phyloP scores from a whole-genome alignment of 495 filamentous ascomycete genomes.

The Terfezia claveryi region DNA sequence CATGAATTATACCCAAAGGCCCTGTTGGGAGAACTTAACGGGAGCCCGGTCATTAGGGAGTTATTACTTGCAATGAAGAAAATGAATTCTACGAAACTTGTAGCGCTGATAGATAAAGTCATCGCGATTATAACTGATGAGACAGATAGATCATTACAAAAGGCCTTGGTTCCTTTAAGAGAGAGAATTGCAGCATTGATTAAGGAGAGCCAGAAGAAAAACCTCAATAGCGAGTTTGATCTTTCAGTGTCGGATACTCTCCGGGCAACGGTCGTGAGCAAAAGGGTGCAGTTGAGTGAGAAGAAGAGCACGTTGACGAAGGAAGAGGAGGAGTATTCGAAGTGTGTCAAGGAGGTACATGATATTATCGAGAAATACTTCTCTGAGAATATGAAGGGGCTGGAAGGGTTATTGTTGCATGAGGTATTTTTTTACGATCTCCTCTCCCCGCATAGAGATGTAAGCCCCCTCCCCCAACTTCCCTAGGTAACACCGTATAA shows the following conservation, averaged over 20 bases:
- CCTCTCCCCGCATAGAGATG: slow-evolving; percentile 50
- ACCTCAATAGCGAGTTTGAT: slow-evolving; percentile 43
- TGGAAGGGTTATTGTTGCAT: slow-evolving; percentile 44
- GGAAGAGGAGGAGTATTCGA: slow-evolving; percentile 54
- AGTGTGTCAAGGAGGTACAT: slow-evolving; percentile 44
- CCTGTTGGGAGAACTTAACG: slow-evolving; percentile 33
- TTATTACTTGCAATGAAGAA: slow-evolving; percentile 30
- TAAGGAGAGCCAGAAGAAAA: slow-evolving; percentile 21
- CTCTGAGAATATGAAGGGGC: slow-evolving; percentile 24
- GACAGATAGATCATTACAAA: slow-evolving; percentile 14
- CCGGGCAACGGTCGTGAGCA: slow-evolving; percentile 65
- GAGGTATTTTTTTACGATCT: slow-evolving; percentile 75
- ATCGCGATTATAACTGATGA: slow-evolving; percentile 16
- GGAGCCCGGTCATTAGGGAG: slow-evolving; percentile 31
- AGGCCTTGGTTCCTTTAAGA: slow-evolving; percentile 16
- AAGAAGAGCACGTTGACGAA: slow-evolving; percentile 51
- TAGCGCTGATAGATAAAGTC: slow-evolving; percentile 12
- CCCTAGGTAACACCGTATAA: too few species aligned
- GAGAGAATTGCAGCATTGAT: slow-evolving; percentile 22
- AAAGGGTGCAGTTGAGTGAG: slow-evolving; percentile 68
- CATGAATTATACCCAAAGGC: slow-evolving; percentile 36
- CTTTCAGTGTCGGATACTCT: slow-evolving; percentile 37
- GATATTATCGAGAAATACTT: slow-evolving; percentile 35
- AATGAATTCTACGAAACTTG: slow-evolving; percentile 24
- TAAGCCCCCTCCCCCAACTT: not conserved